These are phyloP conservation scores for Magnusiomyces suaveolens DNA, from an alignment of 1,139 yeast species.

Conservation along the genomic window DNA sequence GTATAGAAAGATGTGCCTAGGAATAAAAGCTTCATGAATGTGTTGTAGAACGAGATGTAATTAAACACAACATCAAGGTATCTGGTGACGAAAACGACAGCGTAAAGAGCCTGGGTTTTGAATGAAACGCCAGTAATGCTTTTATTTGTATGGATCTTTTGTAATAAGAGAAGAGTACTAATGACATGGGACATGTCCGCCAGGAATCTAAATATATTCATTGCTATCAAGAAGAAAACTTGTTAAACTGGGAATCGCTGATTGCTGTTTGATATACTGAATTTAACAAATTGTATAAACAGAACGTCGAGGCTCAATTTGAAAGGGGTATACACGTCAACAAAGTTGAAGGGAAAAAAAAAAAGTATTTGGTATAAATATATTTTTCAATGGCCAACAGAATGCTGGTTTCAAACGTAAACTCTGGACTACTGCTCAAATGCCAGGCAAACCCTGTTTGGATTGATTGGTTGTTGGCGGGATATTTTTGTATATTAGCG, in stretches of 20 bases:
- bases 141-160: slow-evolving; percentile 53
- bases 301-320: no score
- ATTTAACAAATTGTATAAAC: no score
- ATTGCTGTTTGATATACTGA: no score
- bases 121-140: slow-evolving; percentile 79
- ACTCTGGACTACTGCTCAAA: no score
- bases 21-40: slow-evolving; percentile 72
- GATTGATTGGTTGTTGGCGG: no score
- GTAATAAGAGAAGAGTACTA: slow-evolving; percentile 65
- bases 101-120: slow-evolving; percentile 78
- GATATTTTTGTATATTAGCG: no score
- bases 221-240: neutral
- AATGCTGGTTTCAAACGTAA: no score
- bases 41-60: slow-evolving; percentile 55
- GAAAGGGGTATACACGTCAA: no score
- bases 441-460: no score
- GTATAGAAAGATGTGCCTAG: slow-evolving; percentile 68
- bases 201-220: slow-evolving; percentile 13
- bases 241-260: neutral
- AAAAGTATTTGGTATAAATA: no score
- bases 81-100: slow-evolving; percentile 67
- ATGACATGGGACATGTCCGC: slow-evolving; percentile 71
- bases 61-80: slow-evolving; percentile 57
- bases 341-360: no score
- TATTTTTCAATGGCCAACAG: no score